phyloP scores from a whole-genome alignment of 768 basidiomycete species.

The Mycena metata region DNA sequence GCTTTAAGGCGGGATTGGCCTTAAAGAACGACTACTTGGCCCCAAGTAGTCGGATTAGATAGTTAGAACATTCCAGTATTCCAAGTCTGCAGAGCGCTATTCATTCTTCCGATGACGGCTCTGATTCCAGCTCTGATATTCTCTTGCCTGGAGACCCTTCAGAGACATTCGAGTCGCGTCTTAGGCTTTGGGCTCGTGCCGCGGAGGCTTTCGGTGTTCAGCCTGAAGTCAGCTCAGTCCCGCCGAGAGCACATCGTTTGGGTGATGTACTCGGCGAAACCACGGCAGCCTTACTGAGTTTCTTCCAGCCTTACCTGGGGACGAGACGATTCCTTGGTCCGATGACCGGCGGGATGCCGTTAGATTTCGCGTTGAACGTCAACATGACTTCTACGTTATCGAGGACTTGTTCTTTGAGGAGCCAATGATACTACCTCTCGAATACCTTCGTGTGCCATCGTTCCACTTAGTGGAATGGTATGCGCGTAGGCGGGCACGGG shows the following conservation, averaged over 20 bases:
- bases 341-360: neutral
- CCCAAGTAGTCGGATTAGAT: too few relatives aligned
- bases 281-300: neutral
- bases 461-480: too few relatives aligned
- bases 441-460: too few relatives aligned
- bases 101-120: too few relatives aligned
- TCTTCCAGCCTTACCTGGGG: slow-evolving; percentile 5
- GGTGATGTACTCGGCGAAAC: neutral
- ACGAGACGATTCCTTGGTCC: neutral
- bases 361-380: neutral
- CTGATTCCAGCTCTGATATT: too few relatives aligned
- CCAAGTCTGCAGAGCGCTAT: too few relatives aligned
- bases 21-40: too few relatives aligned
- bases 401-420: neutral
- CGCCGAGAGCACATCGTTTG: neutral
- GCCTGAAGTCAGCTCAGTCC: neutral
- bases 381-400: neutral
- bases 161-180: neutral
- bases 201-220: neutral
- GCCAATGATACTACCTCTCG: too few relatives aligned
- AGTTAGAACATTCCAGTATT: too few relatives aligned
- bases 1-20: too few relatives aligned
- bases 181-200: neutral
- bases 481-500: too few relatives aligned
- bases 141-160: neutral